Conservation (phyloP, 2,329 filamentous ascomycete genomes). For the Aspergillus flavus region DNA sequence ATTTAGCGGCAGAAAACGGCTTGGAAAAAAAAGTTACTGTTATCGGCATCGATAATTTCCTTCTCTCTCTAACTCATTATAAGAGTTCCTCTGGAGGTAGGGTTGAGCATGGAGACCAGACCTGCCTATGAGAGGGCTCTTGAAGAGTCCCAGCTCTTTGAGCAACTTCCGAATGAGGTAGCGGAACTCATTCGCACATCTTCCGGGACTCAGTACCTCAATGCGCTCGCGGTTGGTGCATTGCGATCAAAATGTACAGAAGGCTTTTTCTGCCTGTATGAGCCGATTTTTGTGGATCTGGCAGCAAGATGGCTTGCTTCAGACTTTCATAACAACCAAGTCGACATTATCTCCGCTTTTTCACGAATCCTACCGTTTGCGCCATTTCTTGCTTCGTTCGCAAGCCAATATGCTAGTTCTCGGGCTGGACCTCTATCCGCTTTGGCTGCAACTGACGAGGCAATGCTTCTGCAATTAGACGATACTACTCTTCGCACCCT, state of each 20-base stretch:
- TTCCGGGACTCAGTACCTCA: conserved; percentile 67
- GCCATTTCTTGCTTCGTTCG: conserved; percentile 74
- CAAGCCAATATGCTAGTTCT: conserved; percentile 54
- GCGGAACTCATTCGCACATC: conserved; percentile 66
- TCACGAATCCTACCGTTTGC: conserved; percentile 80
- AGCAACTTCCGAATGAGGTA: conserved; percentile 70
- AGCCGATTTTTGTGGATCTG: conserved; percentile 76
- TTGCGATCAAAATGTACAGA: conserved; percentile 72
- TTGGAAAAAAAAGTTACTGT: conserved; percentile 35
- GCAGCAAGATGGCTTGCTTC: conserved; percentile 73
- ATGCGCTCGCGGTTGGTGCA: conserved; percentile 69
- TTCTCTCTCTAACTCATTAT: conserved; percentile 31
- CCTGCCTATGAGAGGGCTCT: conserved; percentile 55
- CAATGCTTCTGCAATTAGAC: conserved; percentile 36
- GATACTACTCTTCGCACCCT: conserved; percentile 45
- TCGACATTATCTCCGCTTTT: conserved; percentile 67
- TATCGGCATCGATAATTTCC: conserved; percentile 16
- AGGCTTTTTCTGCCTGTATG: conserved; percentile 72
- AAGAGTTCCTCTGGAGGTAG: conserved; percentile 38
- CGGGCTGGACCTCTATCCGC: conserved; percentile 37
- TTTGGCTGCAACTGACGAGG: conserved; percentile 33
- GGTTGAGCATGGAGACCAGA: conserved; percentile 41
- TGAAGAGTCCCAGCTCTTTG: conserved; percentile 53
- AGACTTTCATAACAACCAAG: conserved; percentile 36
- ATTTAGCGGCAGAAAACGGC: conserved; percentile 26